A percentile compares a stretch with the other conserved stretches of the same genome.
These are phyloP conservation scores for Candida pseudofarinosa DNA, from an alignment of 805 yeast species.

Conservation along the genomic window DNA sequence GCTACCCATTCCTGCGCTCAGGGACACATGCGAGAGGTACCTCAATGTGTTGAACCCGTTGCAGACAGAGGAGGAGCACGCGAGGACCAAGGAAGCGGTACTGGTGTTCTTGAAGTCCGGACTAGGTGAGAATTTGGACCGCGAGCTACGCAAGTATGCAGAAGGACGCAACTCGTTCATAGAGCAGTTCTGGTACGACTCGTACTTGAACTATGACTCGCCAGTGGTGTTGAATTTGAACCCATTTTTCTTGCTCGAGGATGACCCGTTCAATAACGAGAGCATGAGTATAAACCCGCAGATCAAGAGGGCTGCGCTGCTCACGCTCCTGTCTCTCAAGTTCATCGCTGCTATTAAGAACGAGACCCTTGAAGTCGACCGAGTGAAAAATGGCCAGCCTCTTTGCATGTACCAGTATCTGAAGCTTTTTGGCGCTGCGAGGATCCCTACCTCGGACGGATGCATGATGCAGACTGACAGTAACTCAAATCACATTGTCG, in stretches of 20 bases:
- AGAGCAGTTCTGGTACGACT: constrained; percentile 93
- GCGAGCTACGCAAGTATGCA: constrained; percentile 58
- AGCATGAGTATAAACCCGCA: constrained; percentile 47
- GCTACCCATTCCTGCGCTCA: constrained; percentile 77
- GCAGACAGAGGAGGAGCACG: constrained; percentile 73
- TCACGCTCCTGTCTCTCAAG: constrained; percentile 71
- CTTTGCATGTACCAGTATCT: constrained; percentile 91
- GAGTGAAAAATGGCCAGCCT: constrained; percentile 54
- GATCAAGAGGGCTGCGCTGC: constrained; percentile 74
- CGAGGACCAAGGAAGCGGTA: constrained; percentile 56
- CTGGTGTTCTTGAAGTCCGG: constrained; percentile 47
- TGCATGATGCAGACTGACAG: constrained; percentile 83
- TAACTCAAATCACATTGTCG: constrained; percentile 74
- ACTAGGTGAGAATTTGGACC: constrained; percentile 56
- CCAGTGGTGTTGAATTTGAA: constrained; percentile 89
- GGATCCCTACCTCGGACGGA: constrained; percentile 77
- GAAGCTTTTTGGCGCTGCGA: constrained; percentile 78
- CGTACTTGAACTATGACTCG: constrained; percentile 80
- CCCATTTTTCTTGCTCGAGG: constrained; percentile 86
- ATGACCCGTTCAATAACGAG: constrained; percentile 76
- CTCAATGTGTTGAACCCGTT: constrained; percentile 68
- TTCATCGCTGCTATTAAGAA: constrained; percentile 77
- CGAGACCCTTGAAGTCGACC: constrained; percentile 70
- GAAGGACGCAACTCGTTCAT: constrained; percentile 71
- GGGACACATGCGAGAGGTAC: constrained; percentile 63